These are phyloP conservation scores for Malassezia pachydermatis DNA, from an alignment of 1,284 basidiomycete species.

Conservation along the genomic window DNA sequence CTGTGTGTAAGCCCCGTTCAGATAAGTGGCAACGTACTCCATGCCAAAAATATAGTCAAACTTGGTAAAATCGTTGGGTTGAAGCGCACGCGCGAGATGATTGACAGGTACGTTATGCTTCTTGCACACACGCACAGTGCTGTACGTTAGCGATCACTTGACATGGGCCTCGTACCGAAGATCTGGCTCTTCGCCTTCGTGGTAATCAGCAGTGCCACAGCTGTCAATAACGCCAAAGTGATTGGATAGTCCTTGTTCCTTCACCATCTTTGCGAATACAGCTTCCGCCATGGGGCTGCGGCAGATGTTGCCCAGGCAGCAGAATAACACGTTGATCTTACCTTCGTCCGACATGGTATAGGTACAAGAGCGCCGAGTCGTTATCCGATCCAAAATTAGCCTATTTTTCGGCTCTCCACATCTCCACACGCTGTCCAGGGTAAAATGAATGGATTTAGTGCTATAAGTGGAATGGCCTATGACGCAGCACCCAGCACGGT, in stretches of 20 bases:
- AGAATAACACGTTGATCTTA: conserved; percentile 35
- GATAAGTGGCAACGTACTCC: conserved; percentile 30
- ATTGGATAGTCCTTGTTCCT: conserved; percentile 18
- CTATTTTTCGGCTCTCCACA: not conserved
- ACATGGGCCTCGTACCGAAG: conserved; percentile 19
- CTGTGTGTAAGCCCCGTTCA: not conserved
- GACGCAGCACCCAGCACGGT: conserved; percentile 26
- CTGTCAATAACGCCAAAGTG: conserved; percentile 35
- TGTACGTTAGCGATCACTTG: conserved; percentile 38
- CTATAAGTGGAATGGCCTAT: not conserved
- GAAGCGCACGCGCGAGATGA: conserved; percentile 48
- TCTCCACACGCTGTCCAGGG: too few relatives aligned
- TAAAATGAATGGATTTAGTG: too few relatives aligned
- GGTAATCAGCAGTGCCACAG: conserved; percentile 39
- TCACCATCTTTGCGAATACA: conserved; percentile 30
- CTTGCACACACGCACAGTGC: conserved; percentile 49
- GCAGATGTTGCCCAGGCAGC: conserved; percentile 45
- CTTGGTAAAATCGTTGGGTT: conserved; percentile 42
- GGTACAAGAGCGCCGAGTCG: not conserved
- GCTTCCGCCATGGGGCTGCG: conserved; percentile 41
- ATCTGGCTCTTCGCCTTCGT: conserved; percentile 40
- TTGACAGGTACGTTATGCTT: conserved; percentile 49
- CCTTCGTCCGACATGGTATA: not conserved
- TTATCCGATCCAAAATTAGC: not conserved
- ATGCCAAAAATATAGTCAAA: conserved; percentile 53